Conservation (phyloP, 371 early-diverging fungal species). For the Mortierella polycephala region DNA sequence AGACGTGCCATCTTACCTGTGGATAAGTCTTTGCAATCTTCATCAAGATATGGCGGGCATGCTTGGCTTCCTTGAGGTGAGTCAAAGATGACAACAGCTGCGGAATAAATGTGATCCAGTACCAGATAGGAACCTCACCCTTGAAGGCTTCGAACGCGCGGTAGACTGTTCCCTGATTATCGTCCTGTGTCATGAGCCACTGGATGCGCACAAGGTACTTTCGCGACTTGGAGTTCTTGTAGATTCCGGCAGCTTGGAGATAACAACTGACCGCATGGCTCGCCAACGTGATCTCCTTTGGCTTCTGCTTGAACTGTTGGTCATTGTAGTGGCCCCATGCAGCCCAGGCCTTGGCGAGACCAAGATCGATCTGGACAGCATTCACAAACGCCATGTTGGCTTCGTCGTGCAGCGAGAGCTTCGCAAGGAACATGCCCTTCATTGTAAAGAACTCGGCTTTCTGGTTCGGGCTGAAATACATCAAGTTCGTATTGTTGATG, state of each 20-base stretch:
- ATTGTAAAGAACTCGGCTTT: conserved; percentile 98
- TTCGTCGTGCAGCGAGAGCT: conserved; percentile 86
- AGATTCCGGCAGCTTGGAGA: conserved; percentile 92
- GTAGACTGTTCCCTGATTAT: conserved; percentile 79
- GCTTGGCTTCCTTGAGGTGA: conserved; percentile 79
- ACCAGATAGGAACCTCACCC: conserved; percentile 93
- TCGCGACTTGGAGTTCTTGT: conserved; percentile 88
- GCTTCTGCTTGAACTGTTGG: conserved; percentile 84
- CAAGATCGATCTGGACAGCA: conserved; percentile 92
- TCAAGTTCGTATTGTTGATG: conserved; percentile 98
- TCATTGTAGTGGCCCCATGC: conserved; percentile 98
- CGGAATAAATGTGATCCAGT: conserved; percentile 98
- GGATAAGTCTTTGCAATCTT: conserved; percentile 96
- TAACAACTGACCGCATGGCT: conserved; percentile 96
- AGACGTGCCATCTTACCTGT: conserved; percentile 66
- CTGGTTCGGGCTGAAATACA: conserved; percentile 93
- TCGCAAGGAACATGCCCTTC: conserved; percentile 95
- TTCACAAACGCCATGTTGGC: conserved; percentile 95
- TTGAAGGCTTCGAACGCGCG: conserved; percentile 90
- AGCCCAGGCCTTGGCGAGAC: conserved; percentile 95
- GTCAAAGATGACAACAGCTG: conserved; percentile 87
- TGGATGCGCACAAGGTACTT: conserved; percentile 92
- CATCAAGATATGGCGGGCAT: conserved; percentile 85
- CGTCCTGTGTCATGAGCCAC: conserved; percentile 94
- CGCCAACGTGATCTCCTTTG: conserved; percentile 86